These are phyloP conservation scores for Quercus parvula DNA, from an alignment of 306 rosid species.

Conservation along the genomic window DNA sequence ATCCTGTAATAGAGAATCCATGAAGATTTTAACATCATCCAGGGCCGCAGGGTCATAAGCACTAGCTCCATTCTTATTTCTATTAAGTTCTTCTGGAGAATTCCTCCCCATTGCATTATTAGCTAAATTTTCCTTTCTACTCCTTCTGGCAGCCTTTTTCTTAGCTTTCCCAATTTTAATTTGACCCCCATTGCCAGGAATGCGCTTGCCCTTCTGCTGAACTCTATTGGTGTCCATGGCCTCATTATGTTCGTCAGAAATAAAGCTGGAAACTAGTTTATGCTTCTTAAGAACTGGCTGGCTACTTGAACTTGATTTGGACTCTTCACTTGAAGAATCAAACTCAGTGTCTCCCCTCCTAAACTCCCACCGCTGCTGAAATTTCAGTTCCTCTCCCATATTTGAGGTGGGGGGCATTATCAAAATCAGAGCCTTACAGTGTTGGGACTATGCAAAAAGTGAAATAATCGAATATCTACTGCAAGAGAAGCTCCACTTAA, in stretches of 20 bases:
- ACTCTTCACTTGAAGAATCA: conserved; percentile 15
- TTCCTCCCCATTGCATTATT: neutral
- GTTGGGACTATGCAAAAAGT: neutral
- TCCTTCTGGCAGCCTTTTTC: neutral
- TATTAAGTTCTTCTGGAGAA: neutral
- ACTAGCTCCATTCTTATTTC: conserved; percentile 13
- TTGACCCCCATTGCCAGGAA: neutral
- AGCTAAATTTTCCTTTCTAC: neutral
- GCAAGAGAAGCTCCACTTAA: neutral
- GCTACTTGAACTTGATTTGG: conserved; percentile 14
- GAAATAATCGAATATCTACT: neutral
- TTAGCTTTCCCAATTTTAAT: neutral
- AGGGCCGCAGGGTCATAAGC: conserved; percentile 13
- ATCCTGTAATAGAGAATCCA: conserved; percentile 27
- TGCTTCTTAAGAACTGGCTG: conserved; percentile 11
- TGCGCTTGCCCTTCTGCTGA: conserved; percentile 1
- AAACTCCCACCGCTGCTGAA: conserved; percentile 25
- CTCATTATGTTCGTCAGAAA: conserved; percentile 10
- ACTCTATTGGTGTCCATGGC: neutral
- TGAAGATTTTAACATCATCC: conserved; percentile 25
- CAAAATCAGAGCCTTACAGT: neutral
- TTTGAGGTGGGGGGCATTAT: neutral
- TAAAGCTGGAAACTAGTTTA: conserved; percentile 26
- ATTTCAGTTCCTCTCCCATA: conserved; percentile 1
- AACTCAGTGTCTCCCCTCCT: conserved; percentile 19